Evolutionary conservation across 345 rosid species (phyloP), one percentile per base, ranked within the genome.

Genomic region (Erysimum cheiranthoides): DNA sequence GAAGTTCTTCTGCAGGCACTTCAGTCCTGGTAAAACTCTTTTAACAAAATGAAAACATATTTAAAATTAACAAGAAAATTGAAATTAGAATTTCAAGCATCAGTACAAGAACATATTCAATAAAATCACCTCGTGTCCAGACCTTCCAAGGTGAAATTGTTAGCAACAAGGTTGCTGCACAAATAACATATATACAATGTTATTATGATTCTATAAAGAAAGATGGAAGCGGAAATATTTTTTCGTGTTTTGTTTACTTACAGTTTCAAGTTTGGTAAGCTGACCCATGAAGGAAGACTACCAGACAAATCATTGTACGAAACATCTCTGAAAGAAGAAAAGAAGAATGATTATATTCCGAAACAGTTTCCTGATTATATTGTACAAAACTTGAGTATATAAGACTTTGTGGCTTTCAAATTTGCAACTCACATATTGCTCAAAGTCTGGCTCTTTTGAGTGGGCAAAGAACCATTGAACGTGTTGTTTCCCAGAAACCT

Each of bases 151-250:
- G 45, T 12, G 45, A 92, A 87, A 84, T 84, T 86, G 80, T 90
- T 90, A 74, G 79, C 92, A 16, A 92, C 87, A 31, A 88, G 59
- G 80, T 87, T 92, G 27, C 93, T 92, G 89, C 85, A 88, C 47
- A 77, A 10, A 54, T 21, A 62, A 71, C 42, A 77, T n/a, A n/a
- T n/a, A n/a, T 42, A 64, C 36, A 32, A 1, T 46, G 56, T 27
- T 28, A 11, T 52, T 21, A 40, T 11, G 6, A 12, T 40, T 40
- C 1, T 10, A 39, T 10, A 36, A 40, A 12, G n/a, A 13, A 40
- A 5, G 0, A 5, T 40, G 12, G 1, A 45, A 36, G 17, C 6
- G n/a, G 42, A 40, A 36, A 8, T 39, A 6, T 47, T 21, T 21
- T 21, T 21, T 21, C 1, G 25, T 21, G 25, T 21, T 21, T 21